Base-by-base conservation (phyloP, 257 asterid species). In the Solanum pennellii region DNA sequence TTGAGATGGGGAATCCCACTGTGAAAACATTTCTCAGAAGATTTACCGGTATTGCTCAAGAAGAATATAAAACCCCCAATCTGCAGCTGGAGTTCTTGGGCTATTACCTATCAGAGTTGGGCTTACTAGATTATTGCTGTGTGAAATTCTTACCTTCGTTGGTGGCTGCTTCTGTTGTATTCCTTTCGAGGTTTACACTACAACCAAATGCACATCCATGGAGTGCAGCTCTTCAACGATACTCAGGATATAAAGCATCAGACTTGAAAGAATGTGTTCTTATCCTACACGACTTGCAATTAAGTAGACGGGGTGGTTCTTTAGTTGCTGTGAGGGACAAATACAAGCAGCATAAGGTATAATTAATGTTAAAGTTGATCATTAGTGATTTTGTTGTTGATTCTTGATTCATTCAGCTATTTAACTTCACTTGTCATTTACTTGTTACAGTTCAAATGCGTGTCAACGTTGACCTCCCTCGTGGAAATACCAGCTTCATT, bases 1-100 rank as follows among this genome's bases (percentile, higher is more conserved):
- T 95, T 85, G 98, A 97, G 92, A 89, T 97, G 98, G 98, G 99
- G 8, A 94, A 88, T 86, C 99, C 98, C 8, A 94, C 97, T 1
- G 91, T 91, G 76, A 94, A 92, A 90, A 89, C 97, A 35, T 97
- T 97, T 90, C 98, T 97, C 41, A 93, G 99, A 88, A 93, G 92
- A 84, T 89, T 95, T 83, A 91, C 91, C 2, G 88, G 90, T 56
- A 72, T 91, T 88, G 95, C 91, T 83, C 93, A 92, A 91, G 96
- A 92, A 74, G 96, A 94, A 86, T 44, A 77, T 62, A 87, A 90
- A 89, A 87, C 5, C 72, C 91, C 90, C 1, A 79, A 85, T 90
- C 84, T 93, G 94, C 91, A 90, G 79, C 87, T 95, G 62, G 99
- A 95, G 92, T 96, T 95, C 90, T 88, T 96, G 92, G 95, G 94